Evolutionary conservation across 371 early-diverging fungal genomes (phyloP), one percentile per base, ranked within the genome.

Genomic region (Apophysomyces sp.): DNA sequence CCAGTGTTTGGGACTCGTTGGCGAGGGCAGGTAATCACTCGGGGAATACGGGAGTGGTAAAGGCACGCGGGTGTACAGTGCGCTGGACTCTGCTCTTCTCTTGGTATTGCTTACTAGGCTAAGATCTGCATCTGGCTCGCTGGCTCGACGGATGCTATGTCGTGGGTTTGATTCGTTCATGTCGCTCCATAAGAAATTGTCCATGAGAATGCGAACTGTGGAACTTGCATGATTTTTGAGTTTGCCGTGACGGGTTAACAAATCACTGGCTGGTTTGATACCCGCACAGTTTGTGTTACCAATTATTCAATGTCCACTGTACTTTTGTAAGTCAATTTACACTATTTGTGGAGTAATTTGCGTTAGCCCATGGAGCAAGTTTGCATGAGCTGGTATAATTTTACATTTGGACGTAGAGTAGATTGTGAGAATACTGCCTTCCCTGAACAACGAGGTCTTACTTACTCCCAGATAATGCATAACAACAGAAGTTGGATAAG

Each of bases 21-120:
- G 74, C 1, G 72, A 72, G 18, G 75, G 71, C 31, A 59, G 41
- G 24, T 73, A 78, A 54, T 82, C 82, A 15, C 78, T 77, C 0
- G 73, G 70, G 21, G 74, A 68, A 28, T 81, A 76, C 28, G 76
- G 72, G 28, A 83, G 68, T 3, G 84, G 82, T 8, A 82, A 57
- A 4, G 86, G 82, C 44, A 85, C 66, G 58, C 71, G 63, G 26
- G 37, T 26, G 36, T 26, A 30, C 4, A 52, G 13, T 6, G 16
- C 32, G 2, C n/a, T 52, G 32, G 34, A 6, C 13, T 56, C 34
- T 32, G 31, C 9, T 37, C 36, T 32, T 34, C 31, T 36, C 16
- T 9, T 32, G 13, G 7, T 54, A 7, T 27, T 16, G 30, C 49
- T 54, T 2, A 37, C 31, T 18, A 54, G 37, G 15, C 32, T 32